phyloP scores from a whole-genome alignment of 2,329 filamentous ascomycete species.

The Albophoma yamanashiensis region DNA sequence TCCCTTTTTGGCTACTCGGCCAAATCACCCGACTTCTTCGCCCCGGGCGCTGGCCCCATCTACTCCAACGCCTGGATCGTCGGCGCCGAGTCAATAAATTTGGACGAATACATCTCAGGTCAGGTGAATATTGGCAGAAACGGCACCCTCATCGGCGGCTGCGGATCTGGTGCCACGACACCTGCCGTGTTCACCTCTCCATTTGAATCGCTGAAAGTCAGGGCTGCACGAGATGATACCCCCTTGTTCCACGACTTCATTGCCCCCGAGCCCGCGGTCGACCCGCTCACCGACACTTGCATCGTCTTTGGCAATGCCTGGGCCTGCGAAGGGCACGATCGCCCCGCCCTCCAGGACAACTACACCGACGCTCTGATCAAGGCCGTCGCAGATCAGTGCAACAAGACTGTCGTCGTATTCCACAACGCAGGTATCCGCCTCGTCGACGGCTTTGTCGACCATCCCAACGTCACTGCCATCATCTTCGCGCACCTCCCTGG shows the following conservation, averaged over 20 bases:
- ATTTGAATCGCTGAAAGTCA: slow-evolving; percentile 41
- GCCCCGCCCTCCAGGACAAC: slow-evolving; percentile 52
- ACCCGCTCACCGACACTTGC: slow-evolving; percentile 49
- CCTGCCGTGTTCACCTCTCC: slow-evolving; percentile 39
- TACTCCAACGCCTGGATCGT: slow-evolving; percentile 22
- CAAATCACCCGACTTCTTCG: slow-evolving; percentile 30
- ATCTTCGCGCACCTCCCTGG: slow-evolving; percentile 56
- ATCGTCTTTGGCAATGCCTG: slow-evolving; percentile 57
- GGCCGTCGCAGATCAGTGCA: slow-evolving; percentile 46
- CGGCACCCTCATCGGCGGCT: slow-evolving; percentile 29
- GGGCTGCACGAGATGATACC: slow-evolving; percentile 43
- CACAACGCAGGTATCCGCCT: slow-evolving; percentile 53
- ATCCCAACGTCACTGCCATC: slow-evolving; percentile 53
- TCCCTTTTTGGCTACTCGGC: slow-evolving; percentile 55
- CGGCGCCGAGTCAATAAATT: slow-evolving; percentile 20
- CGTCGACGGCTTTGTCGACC: slow-evolving; percentile 50
- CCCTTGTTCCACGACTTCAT: slow-evolving; percentile 49
- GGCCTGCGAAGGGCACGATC: slow-evolving; percentile 61
- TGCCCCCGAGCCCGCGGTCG: slow-evolving; percentile 34
- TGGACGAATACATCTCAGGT: background rate
- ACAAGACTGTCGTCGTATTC: slow-evolving; percentile 53
- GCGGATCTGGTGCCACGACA: slow-evolving; percentile 36
- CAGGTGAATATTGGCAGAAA: slow-evolving; percentile 27
- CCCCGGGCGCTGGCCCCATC: slow-evolving; percentile 22
- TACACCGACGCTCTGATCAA: slow-evolving; percentile 47